Evolutionary conservation across 139 green algal genomes (phyloP).

Genomic region (Coccomyxa sp.): DNA sequence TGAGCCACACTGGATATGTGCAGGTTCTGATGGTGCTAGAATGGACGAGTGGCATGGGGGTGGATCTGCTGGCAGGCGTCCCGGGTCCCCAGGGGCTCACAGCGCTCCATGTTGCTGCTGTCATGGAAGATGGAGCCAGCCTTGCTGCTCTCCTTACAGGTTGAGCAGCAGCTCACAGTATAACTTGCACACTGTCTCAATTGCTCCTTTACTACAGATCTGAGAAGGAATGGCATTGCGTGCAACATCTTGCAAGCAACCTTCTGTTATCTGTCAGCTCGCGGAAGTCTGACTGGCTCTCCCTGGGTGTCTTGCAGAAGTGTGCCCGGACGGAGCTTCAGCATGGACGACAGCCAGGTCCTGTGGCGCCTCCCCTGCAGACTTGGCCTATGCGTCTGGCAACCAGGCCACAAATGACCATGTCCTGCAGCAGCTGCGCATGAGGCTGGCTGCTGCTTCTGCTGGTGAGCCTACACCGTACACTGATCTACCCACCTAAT

Average conservation of each 20-base stretch:
- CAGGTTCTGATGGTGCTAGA: slow-evolving; percentile 22
- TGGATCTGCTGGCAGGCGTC: slow-evolving; percentile 14
- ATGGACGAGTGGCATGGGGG: slow-evolving; percentile 18
- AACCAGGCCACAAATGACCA: background rate
- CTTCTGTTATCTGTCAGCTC: no score
- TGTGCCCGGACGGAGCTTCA: background rate
- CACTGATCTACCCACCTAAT: no score
- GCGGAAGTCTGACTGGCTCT: no score
- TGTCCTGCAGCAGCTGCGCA: background rate
- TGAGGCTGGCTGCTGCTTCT: no score
- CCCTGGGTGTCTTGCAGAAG: no score
- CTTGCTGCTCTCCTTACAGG: slow-evolving; percentile 28
- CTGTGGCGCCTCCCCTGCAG: no score
- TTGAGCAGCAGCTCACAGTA: background rate
- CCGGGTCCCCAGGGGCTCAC: slow-evolving; percentile 30
- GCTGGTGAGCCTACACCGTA: no score
- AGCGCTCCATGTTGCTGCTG: slow-evolving; percentile 39
- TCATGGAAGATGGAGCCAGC: slow-evolving; percentile 29
- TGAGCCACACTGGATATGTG: no score
- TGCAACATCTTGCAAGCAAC: no score
- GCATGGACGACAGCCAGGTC: background rate
- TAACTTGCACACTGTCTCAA: no score
- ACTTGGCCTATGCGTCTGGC: background rate
- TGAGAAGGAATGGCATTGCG: no score
- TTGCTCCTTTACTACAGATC: no score